phyloP scores from a whole-genome alignment of 176 grass and related monocot genomes.

The Tuctoria greenei region DNA sequence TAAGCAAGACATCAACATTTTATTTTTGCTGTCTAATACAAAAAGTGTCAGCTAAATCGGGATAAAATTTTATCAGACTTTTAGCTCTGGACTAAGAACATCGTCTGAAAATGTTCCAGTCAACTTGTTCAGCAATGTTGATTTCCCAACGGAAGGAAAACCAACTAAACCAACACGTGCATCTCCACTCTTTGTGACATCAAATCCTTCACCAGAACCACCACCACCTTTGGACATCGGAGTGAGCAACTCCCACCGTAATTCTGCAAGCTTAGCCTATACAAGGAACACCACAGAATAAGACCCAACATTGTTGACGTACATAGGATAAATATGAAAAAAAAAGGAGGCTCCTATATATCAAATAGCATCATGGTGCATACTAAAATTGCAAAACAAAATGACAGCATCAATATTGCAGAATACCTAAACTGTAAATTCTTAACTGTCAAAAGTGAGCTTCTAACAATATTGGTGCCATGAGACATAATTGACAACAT shows the following conservation, averaged over 20 bases:
- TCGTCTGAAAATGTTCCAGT: constrained; percentile 89
- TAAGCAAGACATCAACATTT: background rate
- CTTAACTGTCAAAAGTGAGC: background rate
- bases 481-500: background rate
- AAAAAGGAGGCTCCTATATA: background rate
- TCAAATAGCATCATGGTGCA: too few relatives aligned
- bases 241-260: constrained; percentile 77
- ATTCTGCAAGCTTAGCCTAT: constrained; percentile 94
- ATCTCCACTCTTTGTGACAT: constrained; percentile 97
- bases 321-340: background rate
- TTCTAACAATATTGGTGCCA: background rate
- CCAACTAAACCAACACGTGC: constrained; percentile 95
- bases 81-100: constrained; percentile 17
- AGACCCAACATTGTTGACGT: background rate
- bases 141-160: constrained; percentile 97
- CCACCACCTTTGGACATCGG: constrained; percentile 81
- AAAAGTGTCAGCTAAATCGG: constrained; percentile 7
- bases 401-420: background rate
- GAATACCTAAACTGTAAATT: constrained; percentile 21
- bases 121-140: constrained; percentile 92
- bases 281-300: constrained; percentile 27
- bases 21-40: constrained; percentile 4
- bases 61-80: background rate
- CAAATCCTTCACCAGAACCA: constrained; percentile 89
- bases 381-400: background rate